These are phyloP conservation scores for Forsythia suspensa DNA, from an alignment of 257 asterid species.

Conservation along the genomic window DNA sequence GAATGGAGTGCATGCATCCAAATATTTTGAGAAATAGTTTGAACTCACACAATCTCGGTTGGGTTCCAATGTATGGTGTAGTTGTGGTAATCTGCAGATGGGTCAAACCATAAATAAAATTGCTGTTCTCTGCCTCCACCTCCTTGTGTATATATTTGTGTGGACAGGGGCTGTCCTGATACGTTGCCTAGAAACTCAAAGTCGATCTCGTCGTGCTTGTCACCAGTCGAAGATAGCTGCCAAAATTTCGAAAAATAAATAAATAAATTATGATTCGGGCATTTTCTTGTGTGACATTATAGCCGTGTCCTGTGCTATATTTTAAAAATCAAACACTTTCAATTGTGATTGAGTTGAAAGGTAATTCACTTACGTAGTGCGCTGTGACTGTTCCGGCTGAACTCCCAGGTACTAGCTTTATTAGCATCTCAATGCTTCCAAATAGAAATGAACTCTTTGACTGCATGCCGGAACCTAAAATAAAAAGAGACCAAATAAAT, in stretches of 20 bases:
- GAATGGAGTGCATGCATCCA: not conserved
- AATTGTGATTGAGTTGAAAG: not conserved
- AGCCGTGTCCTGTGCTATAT: no score
- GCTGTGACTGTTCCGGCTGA: conserved; percentile 87
- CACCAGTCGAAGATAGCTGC: conserved; percentile 66
- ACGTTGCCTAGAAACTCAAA: conserved; percentile 81
- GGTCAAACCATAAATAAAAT: conserved; percentile 80
- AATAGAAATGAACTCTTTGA: conserved; percentile 55
- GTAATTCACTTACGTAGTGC: conserved; percentile 47
- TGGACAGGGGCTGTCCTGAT: conserved; percentile 70
- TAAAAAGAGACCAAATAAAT: not conserved
- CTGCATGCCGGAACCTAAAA: conserved; percentile 63
- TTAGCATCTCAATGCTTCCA: conserved; percentile 72
- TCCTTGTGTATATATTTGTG: conserved; percentile 69
- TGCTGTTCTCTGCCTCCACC: conserved; percentile 69
- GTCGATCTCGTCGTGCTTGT: conserved; percentile 76
- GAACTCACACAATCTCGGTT: conserved; percentile 53
- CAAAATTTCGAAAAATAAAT: not conserved
- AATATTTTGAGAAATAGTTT: not conserved
- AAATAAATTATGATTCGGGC: not conserved
- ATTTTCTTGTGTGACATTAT: not conserved
- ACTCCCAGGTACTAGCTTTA: conserved; percentile 65
- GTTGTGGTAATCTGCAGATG: conserved; percentile 67
- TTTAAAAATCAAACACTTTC: not conserved
- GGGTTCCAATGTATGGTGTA: conserved; percentile 79